A percentile compares a stretch with the other conserved stretches of the same genome.
phyloP scores from a whole-genome alignment of 2,329 filamentous ascomycete species.

The Hypoxylon sp. region DNA sequence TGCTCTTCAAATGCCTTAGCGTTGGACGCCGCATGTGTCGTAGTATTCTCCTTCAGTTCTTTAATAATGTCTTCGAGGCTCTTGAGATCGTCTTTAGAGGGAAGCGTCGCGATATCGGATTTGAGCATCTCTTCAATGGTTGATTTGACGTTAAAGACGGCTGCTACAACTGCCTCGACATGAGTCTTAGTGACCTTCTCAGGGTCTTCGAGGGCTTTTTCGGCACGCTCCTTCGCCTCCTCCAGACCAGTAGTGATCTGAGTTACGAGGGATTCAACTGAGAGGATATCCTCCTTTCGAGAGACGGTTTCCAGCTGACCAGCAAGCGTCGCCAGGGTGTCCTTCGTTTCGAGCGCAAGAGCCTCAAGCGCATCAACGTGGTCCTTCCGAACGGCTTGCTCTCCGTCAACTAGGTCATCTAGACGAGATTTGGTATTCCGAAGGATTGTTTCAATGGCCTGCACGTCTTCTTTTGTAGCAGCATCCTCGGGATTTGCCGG shows the following conservation, averaged over 20 bases:
- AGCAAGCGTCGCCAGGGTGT: conserved; percentile 76
- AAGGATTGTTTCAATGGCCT: conserved; percentile 91
- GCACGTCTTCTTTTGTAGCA: conserved; percentile 85
- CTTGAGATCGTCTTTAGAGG: conserved; percentile 83
- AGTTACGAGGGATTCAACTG: conserved; percentile 82
- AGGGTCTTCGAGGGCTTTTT: conserved; percentile 68
- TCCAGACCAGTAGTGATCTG: conserved; percentile 83
- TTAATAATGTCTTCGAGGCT: conserved; percentile 78
- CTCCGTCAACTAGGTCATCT: conserved; percentile 82
- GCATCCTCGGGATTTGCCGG: conserved; percentile 59
- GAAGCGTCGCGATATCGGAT: conserved; percentile 77
- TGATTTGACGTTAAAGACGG: conserved; percentile 87
- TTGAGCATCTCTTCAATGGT: conserved; percentile 80
- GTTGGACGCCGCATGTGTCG: conserved; percentile 78
- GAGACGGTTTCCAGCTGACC: conserved; percentile 78
- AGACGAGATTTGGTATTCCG: conserved; percentile 90
- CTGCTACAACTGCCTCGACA: conserved; percentile 82
- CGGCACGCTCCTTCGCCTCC: conserved; percentile 75
- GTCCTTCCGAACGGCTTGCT: conserved; percentile 77
- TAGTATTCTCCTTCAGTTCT: conserved; percentile 78
- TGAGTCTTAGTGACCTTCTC: conserved; percentile 85
- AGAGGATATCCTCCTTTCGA: conserved; percentile 82
- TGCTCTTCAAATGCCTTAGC: conserved; percentile 86
- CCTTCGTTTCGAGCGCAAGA: conserved; percentile 79
- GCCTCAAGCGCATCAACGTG: conserved; percentile 76